phyloP scores from a whole-genome alignment of 1,284 basidiomycete genomes.

The Trametes polyzona region DNA sequence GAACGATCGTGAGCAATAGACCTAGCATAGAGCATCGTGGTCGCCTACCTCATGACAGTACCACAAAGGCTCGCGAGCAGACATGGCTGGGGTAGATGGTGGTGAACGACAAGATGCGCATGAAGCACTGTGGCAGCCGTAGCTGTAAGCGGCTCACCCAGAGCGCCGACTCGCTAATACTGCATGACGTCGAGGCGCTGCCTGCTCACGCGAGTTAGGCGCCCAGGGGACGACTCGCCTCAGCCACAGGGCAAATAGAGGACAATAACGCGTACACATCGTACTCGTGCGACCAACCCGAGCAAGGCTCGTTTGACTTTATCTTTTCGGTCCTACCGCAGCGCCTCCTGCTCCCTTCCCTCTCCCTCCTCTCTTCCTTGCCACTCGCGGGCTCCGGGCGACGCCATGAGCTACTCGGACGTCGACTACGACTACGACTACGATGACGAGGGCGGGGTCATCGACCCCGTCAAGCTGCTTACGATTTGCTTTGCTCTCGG shows the following conservation, averaged over 20 bases:
- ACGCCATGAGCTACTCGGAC: conserved; percentile 20
- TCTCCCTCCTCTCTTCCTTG: background rate
- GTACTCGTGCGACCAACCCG: conserved; percentile 22
- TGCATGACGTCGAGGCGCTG: conserved; percentile 23
- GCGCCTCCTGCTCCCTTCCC: conserved; percentile 3
- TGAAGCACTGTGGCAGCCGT: background rate
- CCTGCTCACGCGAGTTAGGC: background rate
- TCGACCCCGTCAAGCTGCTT: conserved; percentile 43
- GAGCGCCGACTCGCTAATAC: background rate
- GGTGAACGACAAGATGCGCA: conserved; percentile 2
- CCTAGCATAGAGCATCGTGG: background rate
- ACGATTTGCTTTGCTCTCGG: conserved; percentile 71
- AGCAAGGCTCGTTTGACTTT: conserved; percentile 4
- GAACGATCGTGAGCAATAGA: conserved; percentile 13
- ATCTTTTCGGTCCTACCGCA: conserved; percentile 14
- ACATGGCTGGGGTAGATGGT: conserved; percentile 47
- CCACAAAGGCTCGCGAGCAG: conserved; percentile 69
- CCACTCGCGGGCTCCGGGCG: background rate
- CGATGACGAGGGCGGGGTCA: conserved; percentile 35
- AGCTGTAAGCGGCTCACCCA: conserved; percentile 3
- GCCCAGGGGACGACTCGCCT: background rate
- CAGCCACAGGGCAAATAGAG: conserved; percentile 26
- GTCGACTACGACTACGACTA: conserved; percentile 35
- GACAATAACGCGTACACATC: conserved; percentile 27
- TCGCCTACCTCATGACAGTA: conserved; percentile 75